These are phyloP conservation scores for Lolium perenne DNA, from an alignment of 176 grass and related monocot species.

Conservation along the genomic window DNA sequence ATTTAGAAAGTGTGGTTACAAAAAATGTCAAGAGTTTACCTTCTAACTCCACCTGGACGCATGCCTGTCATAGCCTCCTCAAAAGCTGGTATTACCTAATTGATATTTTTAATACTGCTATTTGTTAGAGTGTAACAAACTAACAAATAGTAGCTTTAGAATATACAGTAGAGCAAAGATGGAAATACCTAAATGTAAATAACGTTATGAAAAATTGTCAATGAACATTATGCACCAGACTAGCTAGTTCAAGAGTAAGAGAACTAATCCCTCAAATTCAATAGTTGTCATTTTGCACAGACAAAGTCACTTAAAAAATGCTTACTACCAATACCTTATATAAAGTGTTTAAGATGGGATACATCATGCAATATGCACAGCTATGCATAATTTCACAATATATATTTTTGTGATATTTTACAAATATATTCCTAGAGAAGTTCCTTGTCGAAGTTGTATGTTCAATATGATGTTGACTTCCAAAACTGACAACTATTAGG, in stretches of 20 bases:
- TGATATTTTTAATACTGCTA: constrained; percentile 23
- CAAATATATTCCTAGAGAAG: background rate
- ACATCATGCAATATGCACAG: background rate
- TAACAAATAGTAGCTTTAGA: background rate
- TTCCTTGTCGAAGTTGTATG: background rate
- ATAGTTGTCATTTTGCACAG: background rate
- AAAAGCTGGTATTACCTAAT: constrained; percentile 98
- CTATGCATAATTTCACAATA: background rate
- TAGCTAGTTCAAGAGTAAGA: background rate
- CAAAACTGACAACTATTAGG: background rate
- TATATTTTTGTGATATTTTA: background rate
- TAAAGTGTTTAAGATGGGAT: background rate
- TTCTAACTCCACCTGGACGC: constrained; percentile 78
- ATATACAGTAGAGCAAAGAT: constrained; percentile 12
- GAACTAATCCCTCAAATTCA: background rate
- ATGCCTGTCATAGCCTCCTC: constrained; percentile 91
- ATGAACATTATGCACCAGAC: background rate
- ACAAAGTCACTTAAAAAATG: background rate
- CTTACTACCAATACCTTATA: background rate
- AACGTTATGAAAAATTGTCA: background rate
- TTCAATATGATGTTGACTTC: background rate
- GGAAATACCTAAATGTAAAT: background rate
- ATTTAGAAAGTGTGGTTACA: background rate
- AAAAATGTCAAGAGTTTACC: constrained; percentile 42
- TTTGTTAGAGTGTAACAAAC: constrained; percentile 1